A percentile compares a stretch with the other conserved stretches of the same genome.
phyloP scores from a whole-genome alignment of 768 basidiomycete species.

The Macrocybe gigantea region DNA sequence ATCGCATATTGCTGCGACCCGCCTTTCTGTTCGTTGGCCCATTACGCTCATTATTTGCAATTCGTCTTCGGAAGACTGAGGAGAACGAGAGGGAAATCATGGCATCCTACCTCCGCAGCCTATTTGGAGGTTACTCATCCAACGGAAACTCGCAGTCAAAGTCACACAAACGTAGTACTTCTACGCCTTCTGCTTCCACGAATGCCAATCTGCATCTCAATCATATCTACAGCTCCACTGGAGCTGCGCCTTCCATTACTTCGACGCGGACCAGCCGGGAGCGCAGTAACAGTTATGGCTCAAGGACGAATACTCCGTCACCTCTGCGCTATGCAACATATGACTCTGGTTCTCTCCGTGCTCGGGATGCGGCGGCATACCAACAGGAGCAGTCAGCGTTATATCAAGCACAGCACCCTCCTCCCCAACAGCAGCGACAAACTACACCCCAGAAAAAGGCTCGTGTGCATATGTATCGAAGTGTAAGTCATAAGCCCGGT shows the following conservation, averaged over 20 bases:
- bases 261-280: conserved; percentile 25
- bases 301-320: conserved; percentile 30
- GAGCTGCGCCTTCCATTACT: conserved; percentile 28
- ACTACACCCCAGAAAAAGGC: conserved; percentile 8
- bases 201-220: too few species aligned
- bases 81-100: too few species aligned
- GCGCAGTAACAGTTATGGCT: conserved; percentile 32
- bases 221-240: conserved; percentile 34
- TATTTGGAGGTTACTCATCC: too few species aligned
- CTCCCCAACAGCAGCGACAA: conserved; percentile 18
- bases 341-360: conserved; percentile 17
- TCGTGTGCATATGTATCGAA: conserved; percentile 32
- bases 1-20: too few species aligned
- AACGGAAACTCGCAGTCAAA: too few species aligned
- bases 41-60: too few species aligned
- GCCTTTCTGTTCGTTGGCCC: too few species aligned
- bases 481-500: conserved; percentile 36
- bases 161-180: too few species aligned
- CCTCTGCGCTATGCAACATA: conserved; percentile 34
- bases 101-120: too few species aligned
- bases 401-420: conserved; percentile 10
- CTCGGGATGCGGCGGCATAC: conserved; percentile 22
- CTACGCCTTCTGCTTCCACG: too few species aligned
- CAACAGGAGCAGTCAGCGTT: too few species aligned
- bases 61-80: too few species aligned